Evolutionary conservation across 2,329 filamentous ascomycete genomes (phyloP), one percentile per base, ranked within the genome.

Genomic region (Xylariaceae sp.): DNA sequence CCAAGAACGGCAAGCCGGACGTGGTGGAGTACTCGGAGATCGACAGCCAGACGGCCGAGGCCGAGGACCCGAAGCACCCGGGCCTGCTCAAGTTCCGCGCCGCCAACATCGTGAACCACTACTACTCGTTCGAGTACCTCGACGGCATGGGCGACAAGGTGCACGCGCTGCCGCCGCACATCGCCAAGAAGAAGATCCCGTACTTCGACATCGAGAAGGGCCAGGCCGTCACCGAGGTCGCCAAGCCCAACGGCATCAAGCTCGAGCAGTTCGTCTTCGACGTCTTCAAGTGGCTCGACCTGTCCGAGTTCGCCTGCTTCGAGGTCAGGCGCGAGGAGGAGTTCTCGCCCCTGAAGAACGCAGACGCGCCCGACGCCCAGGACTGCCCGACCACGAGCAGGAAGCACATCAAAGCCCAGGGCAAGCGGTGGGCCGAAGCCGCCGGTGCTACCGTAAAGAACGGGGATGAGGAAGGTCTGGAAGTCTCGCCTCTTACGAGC

Each of bases 11-110:
- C 65, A 88, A 85, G 68, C 92, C 92, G 27, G 92, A 94, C 59
- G 92, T 98, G 3, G 90, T 98, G 38, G 92, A 98, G 70, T 98
- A 98, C 74, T 95, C 88, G 5, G 92, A 98, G 70, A 97, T 98
- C 54, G 85, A 94, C 70, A 68, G 78, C 50, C 83, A 79, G 47
- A 92, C 87, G n/a, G 85, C 90, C 41, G 87, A 94, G 66, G 90
- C 89, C 50, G 78, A 83, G 60, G 92, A 98, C 60, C 67, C 83
- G 38, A 85, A 85, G 64, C 81, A 95, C 57, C 71, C 78, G 3
- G 81, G 78, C 41, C 73, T 96, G 38, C 81, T 98, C 60, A 94
- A 90, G 67, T 97, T 95, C 81, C 85, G 92, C 47, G 90, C 92
- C 41, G 92, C 90, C 59, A 98, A 98, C 72, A 98, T 98, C 55